Percentiles rank a stretch among this genome's conserved stretches.
These are phyloP conservation scores for Gossypium turneri DNA, from an alignment of 345 rosid species.

Conservation along the genomic window DNA sequence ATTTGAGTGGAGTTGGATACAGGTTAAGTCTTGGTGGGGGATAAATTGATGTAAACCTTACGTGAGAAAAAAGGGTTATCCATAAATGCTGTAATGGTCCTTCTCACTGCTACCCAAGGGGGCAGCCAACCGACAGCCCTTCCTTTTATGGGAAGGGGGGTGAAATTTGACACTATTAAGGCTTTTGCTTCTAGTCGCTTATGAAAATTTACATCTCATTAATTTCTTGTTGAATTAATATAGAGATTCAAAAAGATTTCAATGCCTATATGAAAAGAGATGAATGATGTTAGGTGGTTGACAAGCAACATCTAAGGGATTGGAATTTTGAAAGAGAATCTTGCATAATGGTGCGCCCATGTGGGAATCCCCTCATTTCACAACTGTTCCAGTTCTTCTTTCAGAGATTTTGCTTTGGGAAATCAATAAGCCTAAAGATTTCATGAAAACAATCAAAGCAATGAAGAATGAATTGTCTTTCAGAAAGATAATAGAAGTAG, in stretches of 20 bases:
- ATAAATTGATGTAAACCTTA: slow-evolving; percentile 41
- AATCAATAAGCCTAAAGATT: background rate
- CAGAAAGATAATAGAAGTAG: background rate
- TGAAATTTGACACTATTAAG: background rate
- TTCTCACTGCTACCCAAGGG: slow-evolving; percentile 51
- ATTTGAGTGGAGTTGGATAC: slow-evolving; percentile 15
- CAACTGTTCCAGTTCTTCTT: background rate
- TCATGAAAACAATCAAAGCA: background rate
- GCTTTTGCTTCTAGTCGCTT: background rate
- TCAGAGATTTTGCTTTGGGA: background rate
- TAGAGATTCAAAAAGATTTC: background rate
- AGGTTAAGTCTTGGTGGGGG: slow-evolving; percentile 22
- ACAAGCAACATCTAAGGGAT: background rate
- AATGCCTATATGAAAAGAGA: background rate
- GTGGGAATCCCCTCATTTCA: no score
- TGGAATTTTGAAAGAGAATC: background rate
- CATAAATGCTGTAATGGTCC: slow-evolving; percentile 35
- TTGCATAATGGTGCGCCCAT: no score
- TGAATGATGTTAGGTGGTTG: background rate
- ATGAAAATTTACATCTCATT: background rate
- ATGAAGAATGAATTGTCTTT: background rate
- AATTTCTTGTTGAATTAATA: background rate
- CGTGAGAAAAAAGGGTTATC: slow-evolving; percentile 10
- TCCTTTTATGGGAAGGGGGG: slow-evolving; percentile 24
- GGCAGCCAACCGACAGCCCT: slow-evolving; percentile 66